A percentile compares a stretch with the other conserved stretches of the same genome.
Conservation (phyloP, 108 stramenopile species). For the Epithemia pelagica region DNA sequence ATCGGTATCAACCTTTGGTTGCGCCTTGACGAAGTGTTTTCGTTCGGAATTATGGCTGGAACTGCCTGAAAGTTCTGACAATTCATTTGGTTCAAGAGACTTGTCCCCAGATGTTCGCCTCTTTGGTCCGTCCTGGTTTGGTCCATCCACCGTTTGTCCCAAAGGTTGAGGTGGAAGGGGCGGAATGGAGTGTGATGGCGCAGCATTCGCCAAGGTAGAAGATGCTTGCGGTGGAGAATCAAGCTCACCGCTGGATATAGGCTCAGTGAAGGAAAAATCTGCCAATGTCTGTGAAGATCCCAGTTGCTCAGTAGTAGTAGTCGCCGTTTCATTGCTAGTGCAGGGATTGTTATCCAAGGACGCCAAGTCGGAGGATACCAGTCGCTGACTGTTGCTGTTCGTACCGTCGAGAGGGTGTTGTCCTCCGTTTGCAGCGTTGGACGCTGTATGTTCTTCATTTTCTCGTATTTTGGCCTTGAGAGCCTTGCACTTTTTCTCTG, state of each 20-base stretch:
- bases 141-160: too few species aligned
- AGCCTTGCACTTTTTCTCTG: slow-evolving; percentile 37
- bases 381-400: background rate
- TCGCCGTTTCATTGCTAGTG: background rate
- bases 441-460: background rate
- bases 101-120: too few species aligned
- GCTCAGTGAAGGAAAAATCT: background rate
- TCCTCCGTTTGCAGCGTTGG: background rate
- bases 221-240: too few species aligned
- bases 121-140: too few species aligned
- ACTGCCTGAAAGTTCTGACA: background rate
- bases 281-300: background rate
- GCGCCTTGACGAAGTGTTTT: too few species aligned
- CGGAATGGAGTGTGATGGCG: too few species aligned
- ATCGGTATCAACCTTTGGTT: too few species aligned
- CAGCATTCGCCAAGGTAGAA: too few species aligned
- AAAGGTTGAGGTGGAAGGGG: too few species aligned
- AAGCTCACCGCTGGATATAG: background rate
- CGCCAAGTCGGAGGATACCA: background rate
- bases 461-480: slow-evolving; percentile 28
- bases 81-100: too few species aligned
- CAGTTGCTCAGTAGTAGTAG: background rate
- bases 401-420: too few species aligned
- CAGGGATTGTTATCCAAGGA: background rate
- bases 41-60: background rate